Evolutionary conservation across 495 filamentous ascomycete species (phyloP), one percentile per base, ranked within the genome.

Genomic region (Daldinia childiae): DNA sequence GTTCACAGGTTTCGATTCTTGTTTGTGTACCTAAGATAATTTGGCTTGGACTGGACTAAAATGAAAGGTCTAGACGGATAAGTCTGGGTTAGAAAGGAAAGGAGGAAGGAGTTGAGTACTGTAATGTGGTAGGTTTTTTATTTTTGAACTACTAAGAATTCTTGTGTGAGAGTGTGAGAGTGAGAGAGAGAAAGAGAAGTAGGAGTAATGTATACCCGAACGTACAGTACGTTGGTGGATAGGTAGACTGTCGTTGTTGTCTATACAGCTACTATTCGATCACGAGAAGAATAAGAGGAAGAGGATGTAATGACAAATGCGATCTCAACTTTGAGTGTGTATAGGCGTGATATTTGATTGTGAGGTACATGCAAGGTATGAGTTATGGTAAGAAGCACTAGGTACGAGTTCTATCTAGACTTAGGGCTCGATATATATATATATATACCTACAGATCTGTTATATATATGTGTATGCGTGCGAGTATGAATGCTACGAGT

Each of bases 191-290:
- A 34, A 21, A 12, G 19, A 21, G 55, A 36, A 58, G 14, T 12
- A 58, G 56, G 56, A 58, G n/a, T 60, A 43, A 45, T 59, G 50
- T 59, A 59, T 45, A 60, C 57, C 57, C 57, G 30, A 45, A 38
- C 38, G 57, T 45, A 43, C 38, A 29, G 11, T 6, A 21, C 15
- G 17, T 24, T 45, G 12, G 26, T 30, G 24, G 12, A 2, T 14
- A 34, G 32, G 32, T 41, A 58, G 32, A 41, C 19, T 26, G 55
- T 36, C n/a, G 55, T 38, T 38, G 55, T 39, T 14, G 24, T n/a
- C 21, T 38, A 41, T 38, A 6, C 34, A 4, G 30, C 19, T 39
- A 12, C 32, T 58, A 30, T 27, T 58, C 14, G 32, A 39, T 39
- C 8, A 48, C 8, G 17, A 48, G 43, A 48, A 24, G 43, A 11